Base-by-base conservation (phyloP, 345 rosid genomes). In the Citrus mangshanensis region DNA sequence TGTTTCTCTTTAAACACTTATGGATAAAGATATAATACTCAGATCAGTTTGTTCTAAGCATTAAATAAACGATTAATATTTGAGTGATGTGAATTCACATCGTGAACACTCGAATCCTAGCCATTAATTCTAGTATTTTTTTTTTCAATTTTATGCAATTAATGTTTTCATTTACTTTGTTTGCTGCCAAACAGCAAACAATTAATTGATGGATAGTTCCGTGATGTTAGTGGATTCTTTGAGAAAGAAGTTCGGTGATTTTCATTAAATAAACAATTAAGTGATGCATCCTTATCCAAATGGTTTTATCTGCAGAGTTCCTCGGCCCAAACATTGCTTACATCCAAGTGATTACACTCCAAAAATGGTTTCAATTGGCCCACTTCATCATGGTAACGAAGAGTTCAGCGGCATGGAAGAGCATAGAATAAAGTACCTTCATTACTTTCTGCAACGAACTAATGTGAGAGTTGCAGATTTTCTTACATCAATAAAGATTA, bases 281-380 rank as follows among this genome's bases (percentile, higher is more conserved):
- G 32, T 30, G 32, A 30, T 18, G 22, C 22, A 5, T 54, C 21
- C 58, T 18, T 54, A 18, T 18, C 58, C 58, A 18, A 54, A 18
- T 5, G 22, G 58, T 51, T 51, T 4, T 5, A 51, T 51, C 56
- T 51, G 21, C 21, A 51, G 55, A 16, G 21, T 51, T 4, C 56
- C 21, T 51, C 7, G 5, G 22, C 6, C 19, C 6, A 16, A 14
- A 2, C 56, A 5, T 1, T 54, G 58, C 6, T 5, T 18, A 14
- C 19, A 5, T 54, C 58, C 58, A 54, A 54, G 22, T 30, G 40
- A 42, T 46, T 46, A 24, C 35, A 6, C 58, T 6, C n/a, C 68
- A 5, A 51, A 25, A 0, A 27, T 78, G 4, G 58, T 79, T 8
- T 64, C 86, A 7, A 77, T 77, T 19, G 82, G 82, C n/a, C 84